Percentiles rank a stretch among this genome's conserved stretches.
Conservation (phyloP, 176 grass and related monocot genomes). For the Avena eriantha region DNA sequence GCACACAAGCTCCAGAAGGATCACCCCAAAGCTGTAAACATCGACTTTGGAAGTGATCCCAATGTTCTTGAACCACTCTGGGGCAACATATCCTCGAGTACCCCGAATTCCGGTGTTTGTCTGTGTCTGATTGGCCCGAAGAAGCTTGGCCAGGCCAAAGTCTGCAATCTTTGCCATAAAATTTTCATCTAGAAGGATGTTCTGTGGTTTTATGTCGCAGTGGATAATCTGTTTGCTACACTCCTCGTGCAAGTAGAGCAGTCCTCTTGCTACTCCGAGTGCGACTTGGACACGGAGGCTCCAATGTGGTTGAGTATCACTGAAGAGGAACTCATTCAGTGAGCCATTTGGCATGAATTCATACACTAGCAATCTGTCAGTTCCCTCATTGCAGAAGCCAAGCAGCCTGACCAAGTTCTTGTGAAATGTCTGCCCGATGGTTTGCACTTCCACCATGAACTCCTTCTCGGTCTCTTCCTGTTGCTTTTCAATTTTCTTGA, state of each 20-base stretch:
- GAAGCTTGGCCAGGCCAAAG: constrained; percentile 57
- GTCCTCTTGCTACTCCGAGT: constrained; percentile 47
- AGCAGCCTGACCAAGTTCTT: constrained; percentile 33
- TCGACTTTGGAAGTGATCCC: constrained; percentile 50
- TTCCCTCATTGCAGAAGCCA: constrained; percentile 31
- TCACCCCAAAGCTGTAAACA: constrained; percentile 53
- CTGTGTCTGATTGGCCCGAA: constrained; percentile 48
- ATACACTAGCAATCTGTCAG: constrained; percentile 9
- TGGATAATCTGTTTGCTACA: constrained; percentile 53
- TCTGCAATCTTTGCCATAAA: constrained; percentile 51
- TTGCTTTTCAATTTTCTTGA: constrained; percentile 24
- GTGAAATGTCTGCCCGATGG: constrained; percentile 27
- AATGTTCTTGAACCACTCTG: constrained; percentile 54
- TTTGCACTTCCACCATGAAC: constrained; percentile 37
- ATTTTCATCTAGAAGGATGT: constrained; percentile 41
- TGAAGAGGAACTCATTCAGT: background rate
- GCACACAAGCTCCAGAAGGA: constrained; percentile 50
- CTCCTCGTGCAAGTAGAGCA: constrained; percentile 56
- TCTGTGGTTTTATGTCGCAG: constrained; percentile 57
- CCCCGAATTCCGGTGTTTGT: constrained; percentile 51
- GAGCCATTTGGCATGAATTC: constrained; percentile 37
- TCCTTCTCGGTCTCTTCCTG: constrained; percentile 36
- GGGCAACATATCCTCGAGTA: constrained; percentile 53
- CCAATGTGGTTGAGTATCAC: constrained; percentile 1
- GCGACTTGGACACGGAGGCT: constrained; percentile 21